Base-by-base conservation (phyloP, 108 stramenopile species). In the Bacterosira constricta region DNA sequence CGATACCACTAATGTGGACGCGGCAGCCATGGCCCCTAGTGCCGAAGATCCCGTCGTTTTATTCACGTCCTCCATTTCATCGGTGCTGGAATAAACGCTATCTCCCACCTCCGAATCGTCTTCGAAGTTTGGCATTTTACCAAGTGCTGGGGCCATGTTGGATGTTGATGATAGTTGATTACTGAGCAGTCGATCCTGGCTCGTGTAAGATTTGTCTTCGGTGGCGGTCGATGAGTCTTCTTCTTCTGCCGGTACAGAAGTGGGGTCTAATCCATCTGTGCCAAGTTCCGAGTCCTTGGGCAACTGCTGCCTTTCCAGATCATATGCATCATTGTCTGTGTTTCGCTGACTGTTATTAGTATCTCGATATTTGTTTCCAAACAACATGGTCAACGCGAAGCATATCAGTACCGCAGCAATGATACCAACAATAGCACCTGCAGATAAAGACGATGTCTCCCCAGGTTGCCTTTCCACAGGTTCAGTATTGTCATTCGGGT, bases 371-470 rank as follows among this genome's bases (percentile, higher is more conserved):
- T n/a, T n/a, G n/a, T n/a, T n/a, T n/a, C n/a, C 46, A 6, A 11
- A 8, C 50, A 25, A 36, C 47, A 11, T 71, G 53, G 18, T 58
- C 42, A 31, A 52, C 55, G 9, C 80, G 29, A 52, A 80, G 11
- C 12, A 75, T 49, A 66, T 66, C 26, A 84, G 7, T 18, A 35
- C 69, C 2, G 63, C 85, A 44, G 83, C 54, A 18, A 72, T 68
- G 41, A 85, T 86, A 38, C 78, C 85, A 47, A 83, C 58, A 51
- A 80, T 76, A 25, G 81, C 82, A 0, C 74, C 80, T 23, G 39
- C 13, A 31, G 61, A 30, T 17, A 80, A 36, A 13, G 31, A n/a
- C 9, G 17, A 21, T n/a, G 12, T 26, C 1, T 25, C 30, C 6
- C n/a, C 55, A 63, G 49, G 0, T 20, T 31, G 36, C 6, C 13